Evolutionary conservation across 2,329 filamentous ascomycete species (phyloP), one percentile per base, ranked within the genome.

Genomic region (Ascochyta lentis): DNA sequence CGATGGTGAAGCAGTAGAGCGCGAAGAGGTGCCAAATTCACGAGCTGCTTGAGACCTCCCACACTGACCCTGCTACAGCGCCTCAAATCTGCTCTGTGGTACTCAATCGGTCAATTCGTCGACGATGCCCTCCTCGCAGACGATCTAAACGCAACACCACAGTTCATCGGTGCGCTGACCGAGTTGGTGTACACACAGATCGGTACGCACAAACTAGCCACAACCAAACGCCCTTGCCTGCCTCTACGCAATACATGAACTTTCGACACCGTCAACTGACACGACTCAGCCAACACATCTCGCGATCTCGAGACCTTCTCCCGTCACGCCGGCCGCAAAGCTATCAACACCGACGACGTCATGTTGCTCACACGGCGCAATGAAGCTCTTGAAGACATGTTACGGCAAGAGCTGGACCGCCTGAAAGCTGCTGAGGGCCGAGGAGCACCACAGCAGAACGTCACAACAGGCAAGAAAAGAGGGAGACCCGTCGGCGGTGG

Each of bases 101-200:
- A 75, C 66, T 54, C 68, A 23, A 74, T 78, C 58, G 75, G 76
- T 54, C 70, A 75, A 72, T 94, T 96, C 57, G 90, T 96, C 61
- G 94, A 98, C 73, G 88, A 94, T 63, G 89, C 96, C 72, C 89
- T 87, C 16, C 79, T 92, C 27, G 81, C 84, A 53, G 81, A 88
- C 26, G 86, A 90, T 70, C 84, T 91, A 61, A 97, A 96, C 75
- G 91, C 93, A 6, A 96, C 94, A 24, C 91, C 91, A 1, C 92
- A 96, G 70, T 96, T 96, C 75, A 96, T 96, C 64, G 92, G 89
- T 8, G 75, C 76, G 2, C 54, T 78, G 70, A 95, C 91, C 0
- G 92, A 96, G 75, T 85, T 96, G 75, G 89, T 94, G 7, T 96
- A 91, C 87, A 84, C 87, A 1, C 92, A 96, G 65, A 89, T 96